phyloP scores from a whole-genome alignment of 2,329 filamentous ascomycete species.

The Knufia petricola region DNA sequence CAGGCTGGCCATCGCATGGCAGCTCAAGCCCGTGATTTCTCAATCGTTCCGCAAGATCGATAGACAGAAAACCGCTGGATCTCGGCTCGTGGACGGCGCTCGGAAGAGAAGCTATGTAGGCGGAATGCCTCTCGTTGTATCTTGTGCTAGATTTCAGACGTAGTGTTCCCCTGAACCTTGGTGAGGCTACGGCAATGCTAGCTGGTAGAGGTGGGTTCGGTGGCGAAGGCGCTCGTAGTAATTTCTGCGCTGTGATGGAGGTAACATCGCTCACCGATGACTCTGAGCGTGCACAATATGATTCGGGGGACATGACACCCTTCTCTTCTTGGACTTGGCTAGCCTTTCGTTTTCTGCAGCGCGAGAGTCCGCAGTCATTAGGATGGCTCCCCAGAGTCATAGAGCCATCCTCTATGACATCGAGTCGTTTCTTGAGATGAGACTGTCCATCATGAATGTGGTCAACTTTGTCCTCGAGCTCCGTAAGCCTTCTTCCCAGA shows the following conservation, averaged over 20 bases:
- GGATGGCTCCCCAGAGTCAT: conserved; percentile 19
- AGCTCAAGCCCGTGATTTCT: background rate
- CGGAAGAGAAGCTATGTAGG: conserved; percentile 9
- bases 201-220: conserved; percentile 7
- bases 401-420: conserved; percentile 24
- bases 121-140: background rate
- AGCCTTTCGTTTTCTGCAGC: conserved; percentile 17
- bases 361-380: conserved; percentile 20
- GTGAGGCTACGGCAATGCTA: conserved; percentile 13
- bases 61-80: conserved; percentile 21
- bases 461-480: conserved; percentile 25
- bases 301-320: conserved; percentile 15
- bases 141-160: conserved; percentile 15
- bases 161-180: conserved; percentile 22
- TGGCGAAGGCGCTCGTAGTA: conserved; percentile 18
- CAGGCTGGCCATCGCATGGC: background rate
- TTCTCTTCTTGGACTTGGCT: conserved; percentile 10
- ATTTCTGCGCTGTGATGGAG: conserved; percentile 17
- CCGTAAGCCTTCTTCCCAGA: conserved; percentile 23
- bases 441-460: conserved; percentile 23
- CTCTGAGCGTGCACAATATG: conserved; percentile 6
- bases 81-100: conserved; percentile 16
- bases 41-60: conserved; percentile 17
- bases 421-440: conserved; percentile 23
- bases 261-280: conserved; percentile 14